These are phyloP conservation scores for Baorangia bicolor DNA, from an alignment of 768 basidiomycete species.

Conservation along the genomic window DNA sequence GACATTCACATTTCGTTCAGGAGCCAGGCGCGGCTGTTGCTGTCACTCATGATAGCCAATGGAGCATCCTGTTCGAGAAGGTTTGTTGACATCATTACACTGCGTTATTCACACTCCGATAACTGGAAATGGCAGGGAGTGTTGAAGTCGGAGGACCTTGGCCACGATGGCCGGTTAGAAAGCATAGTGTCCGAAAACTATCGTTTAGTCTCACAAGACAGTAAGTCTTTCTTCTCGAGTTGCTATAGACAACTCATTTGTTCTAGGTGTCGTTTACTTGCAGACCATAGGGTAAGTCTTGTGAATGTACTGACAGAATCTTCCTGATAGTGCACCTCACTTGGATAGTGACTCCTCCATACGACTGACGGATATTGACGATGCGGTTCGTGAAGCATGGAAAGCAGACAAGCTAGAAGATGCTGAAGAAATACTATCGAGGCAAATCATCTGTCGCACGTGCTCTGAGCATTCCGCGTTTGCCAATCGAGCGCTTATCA, in stretches of 20 bases:
- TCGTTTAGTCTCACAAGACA: neutral
- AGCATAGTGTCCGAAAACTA: neutral
- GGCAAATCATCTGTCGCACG: neutral
- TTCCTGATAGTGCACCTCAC: neutral
- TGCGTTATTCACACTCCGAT: no score
- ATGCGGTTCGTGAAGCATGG: constrained; percentile 3
- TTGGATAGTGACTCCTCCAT: constrained; percentile 1
- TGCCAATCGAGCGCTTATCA: constrained; percentile 6
- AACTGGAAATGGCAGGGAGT: neutral
- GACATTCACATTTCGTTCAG: no score
- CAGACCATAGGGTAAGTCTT: neutral
- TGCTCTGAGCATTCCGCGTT: neutral
- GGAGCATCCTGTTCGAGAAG: no score
- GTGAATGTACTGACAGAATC: neutral
- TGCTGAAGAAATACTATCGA: constrained; percentile 10
- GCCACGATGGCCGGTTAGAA: neutral
- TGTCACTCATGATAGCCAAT: no score
- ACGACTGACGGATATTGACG: neutral
- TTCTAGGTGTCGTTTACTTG: neutral
- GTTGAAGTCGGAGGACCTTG: neutral
- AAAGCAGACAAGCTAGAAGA: constrained; percentile 1
- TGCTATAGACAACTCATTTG: neutral
- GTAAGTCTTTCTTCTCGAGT: neutral
- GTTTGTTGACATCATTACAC: no score
- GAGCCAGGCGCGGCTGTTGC: no score